phyloP scores from a whole-genome alignment of 331 rosid species.

The Erythrophleum ivorense region DNA sequence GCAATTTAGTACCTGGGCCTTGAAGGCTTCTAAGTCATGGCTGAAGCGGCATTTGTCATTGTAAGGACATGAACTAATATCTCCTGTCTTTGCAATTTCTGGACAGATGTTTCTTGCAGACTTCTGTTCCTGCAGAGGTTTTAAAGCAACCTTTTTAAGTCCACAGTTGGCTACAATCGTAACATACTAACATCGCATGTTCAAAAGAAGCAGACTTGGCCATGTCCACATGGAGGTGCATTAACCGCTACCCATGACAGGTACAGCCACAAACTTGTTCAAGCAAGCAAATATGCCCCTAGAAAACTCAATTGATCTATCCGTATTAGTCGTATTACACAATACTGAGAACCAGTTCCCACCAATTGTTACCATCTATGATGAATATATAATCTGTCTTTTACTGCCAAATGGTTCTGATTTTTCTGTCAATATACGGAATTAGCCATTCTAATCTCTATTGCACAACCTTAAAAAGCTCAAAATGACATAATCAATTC shows the following conservation, averaged over 20 bases:
- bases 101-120: slow-evolving; percentile 74
- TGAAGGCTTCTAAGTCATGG: slow-evolving; percentile 79
- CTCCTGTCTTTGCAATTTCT: slow-evolving; percentile 73
- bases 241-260: background rate
- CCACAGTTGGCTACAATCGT: no score
- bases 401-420: background rate
- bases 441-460: background rate
- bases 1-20: slow-evolving; percentile 61
- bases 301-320: background rate
- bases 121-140: slow-evolving; percentile 64
- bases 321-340: background rate
- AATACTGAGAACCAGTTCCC: background rate
- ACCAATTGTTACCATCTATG: background rate
- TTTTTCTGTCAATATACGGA: background rate
- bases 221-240: background rate
- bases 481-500: background rate
- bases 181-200: background rate
- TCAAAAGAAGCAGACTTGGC: background rate
- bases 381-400: background rate
- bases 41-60: slow-evolving; percentile 89
- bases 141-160: background rate
- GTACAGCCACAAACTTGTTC: background rate
- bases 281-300: slow-evolving; percentile 3
- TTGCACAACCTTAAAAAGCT: background rate
- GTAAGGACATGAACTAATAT: slow-evolving; percentile 71